Conservation (phyloP, 306 rosid species). For the Cucumis sativus region Cucumber_9930_V3 NC_026657.2:3311501-3312000, state of each 20-base stretch:
- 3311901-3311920: not conserved
- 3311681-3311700: not conserved
- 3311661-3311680: conserved; percentile 3
- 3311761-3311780: not conserved
- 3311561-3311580: conserved; percentile 67
- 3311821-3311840: not conserved
- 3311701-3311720: no score
- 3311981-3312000: not conserved
- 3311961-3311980: not conserved
- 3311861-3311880: not conserved
- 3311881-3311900: not conserved
- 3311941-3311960: not conserved
- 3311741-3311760: no score
- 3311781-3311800: not conserved
- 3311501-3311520: not conserved
- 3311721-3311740: no score
- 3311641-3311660: conserved; percentile 33
- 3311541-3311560: conserved; percentile 73
- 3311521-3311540: conserved; percentile 69
- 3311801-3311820: not conserved
- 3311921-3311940: not conserved
- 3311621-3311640: conserved; percentile 73
- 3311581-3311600: conserved; percentile 71
- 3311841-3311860: not conserved
- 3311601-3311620: conserved; percentile 80